Evolutionary conservation across 1,139 yeast species (phyloP), one percentile per base, ranked within the genome.

Genomic region (Meyerozyma smithsonii): DNA sequence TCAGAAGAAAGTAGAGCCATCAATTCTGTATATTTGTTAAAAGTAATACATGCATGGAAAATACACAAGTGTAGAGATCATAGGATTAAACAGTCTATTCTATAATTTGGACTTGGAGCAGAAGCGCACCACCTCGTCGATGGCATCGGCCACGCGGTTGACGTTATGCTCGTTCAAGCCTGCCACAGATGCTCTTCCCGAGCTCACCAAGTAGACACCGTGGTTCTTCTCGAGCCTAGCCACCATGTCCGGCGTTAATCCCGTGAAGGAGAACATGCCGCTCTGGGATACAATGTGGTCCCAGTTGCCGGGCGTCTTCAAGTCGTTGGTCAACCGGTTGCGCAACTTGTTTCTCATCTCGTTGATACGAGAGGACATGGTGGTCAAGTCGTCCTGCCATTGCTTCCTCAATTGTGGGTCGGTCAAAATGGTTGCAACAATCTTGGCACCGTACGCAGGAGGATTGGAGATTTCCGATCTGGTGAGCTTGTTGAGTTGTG

Each of bases 371-470:
- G 83, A 76, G 41, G 95, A 84, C 98, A 92, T 92, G 37, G 87
- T 84, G 51, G 80, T 64, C 68, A 92, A 80, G 62, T 92, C 97
- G 40, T 71, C 61, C 53, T 84, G 79, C 98, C 98, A 92, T 66
- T 87, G 95, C 24, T 66, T 55, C 57, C 78, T 76, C 57, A 90
- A 77, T 32, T 67, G 72, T 14, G 82, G 77, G 45, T 79, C 79
- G 51, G 72, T 77, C 53, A 92, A 74, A 41, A 92, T 81, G 47
- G 79, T 75, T 24, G 95, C 76, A 39, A 90, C 97, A 48, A 92
- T 76, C 63, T 94, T 88, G 40, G 97, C 95, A 46, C 98, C 98
- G 62, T 90, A 89, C 37, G 94, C 88, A 33, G 97, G 97, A 37
- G 97, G 96, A 65, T 87, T 90, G 30, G 97, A 89, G 54, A 87